These are phyloP conservation scores for Podaxis sp. DNA, from an alignment of 768 basidiomycete species.

Conservation along the genomic window DNA sequence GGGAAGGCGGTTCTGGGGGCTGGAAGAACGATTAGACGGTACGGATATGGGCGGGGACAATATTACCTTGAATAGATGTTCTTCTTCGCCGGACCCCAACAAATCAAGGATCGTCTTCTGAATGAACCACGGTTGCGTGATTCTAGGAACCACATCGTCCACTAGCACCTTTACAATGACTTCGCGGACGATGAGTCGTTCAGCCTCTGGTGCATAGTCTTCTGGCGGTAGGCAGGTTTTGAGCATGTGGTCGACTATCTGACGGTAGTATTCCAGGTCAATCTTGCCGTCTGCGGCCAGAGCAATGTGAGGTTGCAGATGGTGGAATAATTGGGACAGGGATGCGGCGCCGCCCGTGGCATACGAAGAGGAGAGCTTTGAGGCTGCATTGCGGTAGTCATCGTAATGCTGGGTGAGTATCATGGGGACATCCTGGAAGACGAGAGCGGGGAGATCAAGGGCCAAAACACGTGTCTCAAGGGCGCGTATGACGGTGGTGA, in stretches of 20 bases:
- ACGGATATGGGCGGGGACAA: constrained; percentile 3
- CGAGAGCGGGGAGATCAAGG: constrained; percentile 58
- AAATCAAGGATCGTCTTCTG: constrained; percentile 67
- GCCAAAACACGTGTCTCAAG: constrained; percentile 59
- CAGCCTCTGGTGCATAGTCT: constrained; percentile 75
- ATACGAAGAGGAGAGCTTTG: constrained; percentile 68
- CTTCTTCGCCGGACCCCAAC: constrained; percentile 47
- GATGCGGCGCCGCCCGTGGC: constrained; percentile 64
- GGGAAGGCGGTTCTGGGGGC: constrained; percentile 26
- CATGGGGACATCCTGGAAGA: constrained; percentile 62
- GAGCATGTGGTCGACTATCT: constrained; percentile 76
- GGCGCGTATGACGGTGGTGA: constrained; percentile 55
- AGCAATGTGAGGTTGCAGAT: constrained; percentile 84
- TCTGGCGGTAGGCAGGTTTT: constrained; percentile 70
- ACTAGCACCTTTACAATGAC: constrained; percentile 77
- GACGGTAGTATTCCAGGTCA: constrained; percentile 77
- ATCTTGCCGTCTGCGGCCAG: constrained; percentile 62
- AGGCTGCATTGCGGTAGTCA: constrained; percentile 71
- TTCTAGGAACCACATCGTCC: constrained; percentile 61
- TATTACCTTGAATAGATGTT: constrained; percentile 18
- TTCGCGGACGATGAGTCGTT: constrained; percentile 85
- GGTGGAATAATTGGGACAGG: constrained; percentile 72
- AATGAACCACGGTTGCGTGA: constrained; percentile 91
- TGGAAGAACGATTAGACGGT: constrained; percentile 16
- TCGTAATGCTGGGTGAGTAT: constrained; percentile 74